Conservation (phyloP, 176 grass and related monocot genomes). For the Panicum miliaceum region DNA sequence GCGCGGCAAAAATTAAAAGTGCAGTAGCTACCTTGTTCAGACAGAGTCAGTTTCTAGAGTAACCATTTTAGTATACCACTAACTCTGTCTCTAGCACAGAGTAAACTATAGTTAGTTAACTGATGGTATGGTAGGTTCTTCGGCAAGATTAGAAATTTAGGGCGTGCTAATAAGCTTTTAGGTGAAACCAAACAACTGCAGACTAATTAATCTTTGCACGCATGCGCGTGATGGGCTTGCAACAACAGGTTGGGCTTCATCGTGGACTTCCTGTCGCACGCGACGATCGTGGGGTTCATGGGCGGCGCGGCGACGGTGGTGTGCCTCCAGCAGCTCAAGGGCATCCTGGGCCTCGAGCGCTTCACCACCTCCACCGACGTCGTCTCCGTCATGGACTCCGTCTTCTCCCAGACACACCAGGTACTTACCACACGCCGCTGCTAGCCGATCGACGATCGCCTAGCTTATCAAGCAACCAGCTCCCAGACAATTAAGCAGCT, state of each 20-base stretch:
- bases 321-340: conserved; percentile 95
- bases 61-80: background rate
- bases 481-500: background rate
- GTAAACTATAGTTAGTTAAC: background rate
- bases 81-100: too few relatives aligned
- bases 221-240: too few relatives aligned
- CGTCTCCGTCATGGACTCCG: conserved; percentile 84
- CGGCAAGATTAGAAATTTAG: background rate
- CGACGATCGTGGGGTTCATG: conserved; percentile 97
- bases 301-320: conserved; percentile 92
- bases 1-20: background rate
- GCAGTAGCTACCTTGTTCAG: background rate
- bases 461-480: too few relatives aligned
- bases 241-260: conserved; percentile 79
- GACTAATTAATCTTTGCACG: background rate
- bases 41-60: conserved; percentile 15
- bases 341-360: conserved; percentile 73
- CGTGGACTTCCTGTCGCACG: conserved; percentile 91
- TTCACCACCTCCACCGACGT: conserved; percentile 89
- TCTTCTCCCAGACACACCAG: conserved; percentile 86
- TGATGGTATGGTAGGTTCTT: background rate
- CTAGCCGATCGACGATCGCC: too few relatives aligned
- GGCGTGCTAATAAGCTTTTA: background rate
- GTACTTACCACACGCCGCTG: background rate
- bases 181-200: background rate